These are phyloP conservation scores for Suhomyces kilbournensis DNA, from an alignment of 805 yeast genomes.

Conservation along the genomic window DNA sequence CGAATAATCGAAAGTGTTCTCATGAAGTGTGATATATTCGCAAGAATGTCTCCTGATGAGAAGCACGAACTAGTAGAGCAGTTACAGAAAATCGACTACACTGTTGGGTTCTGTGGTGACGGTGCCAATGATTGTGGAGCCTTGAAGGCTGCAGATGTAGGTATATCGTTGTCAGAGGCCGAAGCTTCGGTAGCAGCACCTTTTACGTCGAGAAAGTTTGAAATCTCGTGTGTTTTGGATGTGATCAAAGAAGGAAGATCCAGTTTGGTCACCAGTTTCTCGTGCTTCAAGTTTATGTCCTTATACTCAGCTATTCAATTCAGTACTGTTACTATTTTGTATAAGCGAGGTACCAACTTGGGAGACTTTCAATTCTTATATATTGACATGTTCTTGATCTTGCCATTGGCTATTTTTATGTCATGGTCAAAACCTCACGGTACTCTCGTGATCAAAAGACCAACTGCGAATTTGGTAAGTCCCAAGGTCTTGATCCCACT, in stretches of 20 bases:
- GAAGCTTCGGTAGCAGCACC: slow-evolving; percentile 99
- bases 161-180: slow-evolving; percentile 92
- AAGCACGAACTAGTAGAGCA: slow-evolving; percentile 93
- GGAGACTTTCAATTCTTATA: slow-evolving; percentile 97
- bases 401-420: slow-evolving; percentile 96
- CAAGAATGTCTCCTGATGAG: slow-evolving; percentile 99
- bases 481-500: slow-evolving; percentile 83
- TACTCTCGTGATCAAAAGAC: slow-evolving; percentile 64
- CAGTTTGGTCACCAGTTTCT: slow-evolving; percentile 88
- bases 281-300: slow-evolving; percentile 98
- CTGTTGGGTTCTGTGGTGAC: slow-evolving; percentile 97
- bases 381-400: slow-evolving; percentile 85
- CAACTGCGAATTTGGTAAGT: slow-evolving; percentile 90
- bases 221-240: slow-evolving; percentile 87
- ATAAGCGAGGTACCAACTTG: slow-evolving; percentile 83
- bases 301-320: slow-evolving; percentile 95
- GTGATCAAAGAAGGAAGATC: slow-evolving; percentile 95
- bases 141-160: slow-evolving; percentile 94
- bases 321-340: slow-evolving; percentile 77
- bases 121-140: slow-evolving; percentile 99
- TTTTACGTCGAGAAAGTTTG: slow-evolving; percentile 85
- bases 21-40: slow-evolving; percentile 74
- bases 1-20: slow-evolving; percentile 53
- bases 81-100: slow-evolving; percentile 79
- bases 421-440: slow-evolving; percentile 89